Evolutionary conservation across 139 green algal genomes (phyloP).

Genomic region (Chlorokybus atmophyticus): DNA sequence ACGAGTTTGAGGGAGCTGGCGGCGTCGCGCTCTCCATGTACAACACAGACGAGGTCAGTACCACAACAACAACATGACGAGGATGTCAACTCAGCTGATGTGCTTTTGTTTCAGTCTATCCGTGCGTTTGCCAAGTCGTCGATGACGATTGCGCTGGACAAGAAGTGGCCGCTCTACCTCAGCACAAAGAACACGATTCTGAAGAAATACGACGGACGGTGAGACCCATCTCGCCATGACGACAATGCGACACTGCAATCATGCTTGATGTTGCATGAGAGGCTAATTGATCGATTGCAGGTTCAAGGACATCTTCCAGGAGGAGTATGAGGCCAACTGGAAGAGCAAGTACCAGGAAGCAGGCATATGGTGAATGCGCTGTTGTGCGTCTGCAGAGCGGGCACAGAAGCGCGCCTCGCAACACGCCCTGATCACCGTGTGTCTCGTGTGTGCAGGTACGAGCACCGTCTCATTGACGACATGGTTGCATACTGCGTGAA

Average conservation of each 20-base stretch:
- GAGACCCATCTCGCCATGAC: neutral
- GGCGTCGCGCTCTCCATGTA: slow-evolving; percentile 79
- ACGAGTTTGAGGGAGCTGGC: slow-evolving; percentile 48
- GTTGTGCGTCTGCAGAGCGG: too few species aligned
- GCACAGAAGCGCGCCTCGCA: too few species aligned
- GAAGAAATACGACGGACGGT: slow-evolving; percentile 81
- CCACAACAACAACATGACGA: too few species aligned
- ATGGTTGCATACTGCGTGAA: slow-evolving; percentile 95
- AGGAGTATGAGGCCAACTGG: slow-evolving; percentile 48
- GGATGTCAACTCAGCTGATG: neutral
- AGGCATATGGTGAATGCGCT: slow-evolving; percentile 67
- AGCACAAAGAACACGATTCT: slow-evolving; percentile 98
- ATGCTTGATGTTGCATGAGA: neutral
- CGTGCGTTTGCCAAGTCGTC: slow-evolving; percentile 75
- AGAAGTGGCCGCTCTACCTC: slow-evolving; percentile 78
- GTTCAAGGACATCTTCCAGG: slow-evolving; percentile 32
- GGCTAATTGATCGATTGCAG: slow-evolving; percentile 5
- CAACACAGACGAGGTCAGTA: slow-evolving; percentile 75
- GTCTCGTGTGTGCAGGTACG: slow-evolving; percentile 38
- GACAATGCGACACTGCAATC: neutral
- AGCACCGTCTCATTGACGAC: slow-evolving; percentile 95
- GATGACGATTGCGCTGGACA: slow-evolving; percentile 74
- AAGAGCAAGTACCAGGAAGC: slow-evolving; percentile 63
- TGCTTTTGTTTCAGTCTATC: slow-evolving; percentile 44
- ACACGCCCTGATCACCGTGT: too few species aligned